Base-by-base conservation (phyloP, 2,329 filamentous ascomycete genomes). In the Fusarium domesticum region DNA sequence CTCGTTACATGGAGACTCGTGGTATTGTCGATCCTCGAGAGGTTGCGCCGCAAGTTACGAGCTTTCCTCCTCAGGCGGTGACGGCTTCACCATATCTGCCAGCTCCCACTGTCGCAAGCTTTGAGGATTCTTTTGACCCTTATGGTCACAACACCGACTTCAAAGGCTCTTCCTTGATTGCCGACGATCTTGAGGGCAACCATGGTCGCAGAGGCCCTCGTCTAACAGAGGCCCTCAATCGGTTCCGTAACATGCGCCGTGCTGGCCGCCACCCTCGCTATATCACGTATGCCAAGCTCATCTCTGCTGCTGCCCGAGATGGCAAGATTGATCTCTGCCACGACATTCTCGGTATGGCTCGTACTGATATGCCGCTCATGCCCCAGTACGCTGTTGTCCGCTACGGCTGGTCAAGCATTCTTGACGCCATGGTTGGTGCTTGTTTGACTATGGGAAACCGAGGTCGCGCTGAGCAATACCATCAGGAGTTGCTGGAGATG, bases 271-370 rank as follows among this genome's bases (percentile, higher is more conserved):
- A 96, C 65, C 90, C 92, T 40, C 84, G 92, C 48, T 97, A 97
- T 72, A 93, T 96, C 67, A 96, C 91, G 1, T 96, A 97, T 60
- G 90, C 91, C 38, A 97, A 96, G 77, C 76, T 98, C 54, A 96
- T 98, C 61, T 84, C 86, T 37, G 87, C 89, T 46, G 91, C 92
- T 53, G 89, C 91, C 42, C 89, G 92, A 61, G 85, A 90, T 53
- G 81, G 87, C 60, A 89, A 91, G 62, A 80, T 89, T 68, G 85
- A 87, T 40, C 70, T 95, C 37, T 90, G 89, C 61, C 81, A 90
- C 53, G 90, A 97, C 51, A 87, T 98, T 39, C 77, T 96, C 23
- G 83, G 80, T 56, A 95, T 96, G 81, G 93, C 93, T 11, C 86
- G 89, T 57, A 79, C 84, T 45, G 93, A 98, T 65, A 83, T 97